Evolutionary conservation across 2,329 filamentous ascomycete genomes (phyloP).

Genomic region (Cryphonectria japonica): DNA sequence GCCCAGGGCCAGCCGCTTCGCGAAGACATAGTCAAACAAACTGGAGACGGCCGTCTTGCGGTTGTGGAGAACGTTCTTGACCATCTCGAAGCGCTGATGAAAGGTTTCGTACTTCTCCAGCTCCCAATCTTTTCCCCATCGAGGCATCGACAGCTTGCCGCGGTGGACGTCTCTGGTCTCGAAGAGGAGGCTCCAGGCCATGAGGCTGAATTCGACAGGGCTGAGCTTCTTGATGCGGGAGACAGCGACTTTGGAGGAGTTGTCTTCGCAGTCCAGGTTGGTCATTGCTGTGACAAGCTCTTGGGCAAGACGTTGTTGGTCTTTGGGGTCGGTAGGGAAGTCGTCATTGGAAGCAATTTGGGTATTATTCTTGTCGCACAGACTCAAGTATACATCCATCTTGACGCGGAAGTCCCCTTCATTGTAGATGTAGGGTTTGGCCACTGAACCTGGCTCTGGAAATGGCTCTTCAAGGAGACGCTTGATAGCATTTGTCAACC

Average conservation of each 20-base stretch:
- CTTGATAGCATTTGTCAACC: not conserved
- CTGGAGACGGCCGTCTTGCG: conserved; percentile 7
- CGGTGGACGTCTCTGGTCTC: conserved; percentile 6
- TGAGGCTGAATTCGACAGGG: conserved; percentile 11
- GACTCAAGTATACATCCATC: not conserved
- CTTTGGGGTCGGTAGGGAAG: not conserved
- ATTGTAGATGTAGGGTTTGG: not conserved
- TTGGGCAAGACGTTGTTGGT: not conserved
- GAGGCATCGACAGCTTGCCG: conserved; percentile 9
- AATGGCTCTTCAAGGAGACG: not conserved
- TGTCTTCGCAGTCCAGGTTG: conserved; percentile 5
- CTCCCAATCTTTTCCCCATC: conserved; percentile 5
- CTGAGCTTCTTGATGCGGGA: conserved; percentile 1
- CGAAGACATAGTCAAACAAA: conserved; percentile 7
- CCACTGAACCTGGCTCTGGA: not conserved
- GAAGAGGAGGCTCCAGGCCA: conserved; percentile 16
- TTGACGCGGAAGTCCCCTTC: conserved; percentile 7
- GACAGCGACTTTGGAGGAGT: not conserved
- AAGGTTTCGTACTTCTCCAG: not conserved
- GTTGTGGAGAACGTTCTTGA: not conserved
- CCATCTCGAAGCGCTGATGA: not conserved
- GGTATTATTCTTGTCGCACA: not conserved
- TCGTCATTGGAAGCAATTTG: not conserved
- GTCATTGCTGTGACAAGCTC: conserved; percentile 10
- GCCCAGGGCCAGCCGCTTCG: conserved; percentile 6